phyloP scores from a whole-genome alignment of 2,329 filamentous ascomycete species.

The Claviceps capensis region DNA sequence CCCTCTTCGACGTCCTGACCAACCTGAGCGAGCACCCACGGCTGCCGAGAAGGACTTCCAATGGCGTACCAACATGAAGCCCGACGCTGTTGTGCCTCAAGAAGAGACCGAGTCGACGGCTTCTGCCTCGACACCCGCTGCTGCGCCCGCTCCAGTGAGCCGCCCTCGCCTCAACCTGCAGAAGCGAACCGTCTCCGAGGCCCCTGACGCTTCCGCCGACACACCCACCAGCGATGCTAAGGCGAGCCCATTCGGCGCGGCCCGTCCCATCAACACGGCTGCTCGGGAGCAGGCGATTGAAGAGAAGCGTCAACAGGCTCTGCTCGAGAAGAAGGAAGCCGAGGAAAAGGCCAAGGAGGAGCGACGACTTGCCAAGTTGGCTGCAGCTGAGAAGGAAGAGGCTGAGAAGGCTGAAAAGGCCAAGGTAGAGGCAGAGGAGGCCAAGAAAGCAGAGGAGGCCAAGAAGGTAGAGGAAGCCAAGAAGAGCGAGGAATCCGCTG shows the following conservation, averaged over 20 bases:
- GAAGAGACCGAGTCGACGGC: constrained; percentile 63
- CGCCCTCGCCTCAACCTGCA: constrained; percentile 77
- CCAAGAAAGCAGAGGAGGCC: constrained; percentile 19
- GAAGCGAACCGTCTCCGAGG: constrained; percentile 83
- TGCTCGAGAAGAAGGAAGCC: constrained; percentile 74
- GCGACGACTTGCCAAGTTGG: constrained; percentile 45
- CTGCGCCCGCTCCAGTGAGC: constrained; percentile 33
- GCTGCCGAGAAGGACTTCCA: constrained; percentile 87
- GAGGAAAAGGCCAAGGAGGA: constrained; percentile 79
- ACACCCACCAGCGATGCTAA: constrained; percentile 54
- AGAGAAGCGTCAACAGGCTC: constrained; percentile 62
- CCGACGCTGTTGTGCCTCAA: constrained; percentile 53
- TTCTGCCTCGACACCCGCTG: constrained; percentile 31
- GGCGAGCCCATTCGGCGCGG: constrained; percentile 85
- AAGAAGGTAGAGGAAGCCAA: constrained; percentile 18
- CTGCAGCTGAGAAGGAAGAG: constrained; percentile 34
- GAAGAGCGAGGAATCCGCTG: constrained; percentile 20
- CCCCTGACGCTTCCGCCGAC: constrained; percentile 30
- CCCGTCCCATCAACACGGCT: constrained; percentile 85
- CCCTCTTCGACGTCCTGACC: constrained; percentile 63
- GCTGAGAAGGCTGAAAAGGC: constrained; percentile 17
- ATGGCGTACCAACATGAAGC: constrained; percentile 85
- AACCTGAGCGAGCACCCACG: constrained; percentile 57
- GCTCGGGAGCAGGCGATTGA: constrained; percentile 81
- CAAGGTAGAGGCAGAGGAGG: constrained; percentile 25